Conservation (phyloP, 768 basidiomycete genomes). For the Russula olivacea region DNA sequence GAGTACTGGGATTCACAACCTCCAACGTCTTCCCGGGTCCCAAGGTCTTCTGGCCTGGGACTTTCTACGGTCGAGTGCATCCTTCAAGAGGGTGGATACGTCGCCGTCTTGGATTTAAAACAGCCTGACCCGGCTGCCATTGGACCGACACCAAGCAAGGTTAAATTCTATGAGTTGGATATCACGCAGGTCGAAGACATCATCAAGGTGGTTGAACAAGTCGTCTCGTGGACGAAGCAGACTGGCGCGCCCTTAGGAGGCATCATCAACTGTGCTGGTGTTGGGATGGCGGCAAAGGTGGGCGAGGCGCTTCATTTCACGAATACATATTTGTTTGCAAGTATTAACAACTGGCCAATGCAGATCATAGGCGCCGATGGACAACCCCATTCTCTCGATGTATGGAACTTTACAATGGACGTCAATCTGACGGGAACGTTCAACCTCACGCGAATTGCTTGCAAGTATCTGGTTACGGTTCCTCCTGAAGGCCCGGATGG, state of each 20-base stretch:
- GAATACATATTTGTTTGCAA: too few species aligned
- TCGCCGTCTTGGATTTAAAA: constrained; percentile 46
- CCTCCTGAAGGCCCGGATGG: constrained; percentile 42
- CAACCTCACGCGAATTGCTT: constrained; percentile 50
- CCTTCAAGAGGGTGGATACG: constrained; percentile 31
- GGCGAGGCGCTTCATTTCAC: neutral
- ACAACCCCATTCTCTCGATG: constrained; percentile 43
- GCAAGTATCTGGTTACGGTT: constrained; percentile 45
- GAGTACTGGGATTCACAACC: neutral
- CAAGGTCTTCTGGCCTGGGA: constrained; percentile 53
- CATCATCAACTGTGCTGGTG: constrained; percentile 54
- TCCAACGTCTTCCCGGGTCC: constrained; percentile 28
- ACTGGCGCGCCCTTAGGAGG: constrained; percentile 48
- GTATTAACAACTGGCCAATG: neutral
- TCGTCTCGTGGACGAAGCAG: constrained; percentile 27
- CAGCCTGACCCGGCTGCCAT: constrained; percentile 28
- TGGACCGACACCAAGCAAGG: neutral
- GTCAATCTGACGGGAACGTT: constrained; percentile 57
- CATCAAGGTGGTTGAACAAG: constrained; percentile 26
- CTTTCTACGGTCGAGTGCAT: constrained; percentile 47
- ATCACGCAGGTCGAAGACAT: constrained; percentile 30
- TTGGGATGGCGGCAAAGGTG: constrained; percentile 35
- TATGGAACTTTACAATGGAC: constrained; percentile 47
- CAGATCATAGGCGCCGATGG: constrained; percentile 46
- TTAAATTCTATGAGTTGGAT: constrained; percentile 27